Evolutionary conservation across 2,329 filamentous ascomycete species (phyloP).

Genomic region (Clonostachys rhizophaga): DNA sequence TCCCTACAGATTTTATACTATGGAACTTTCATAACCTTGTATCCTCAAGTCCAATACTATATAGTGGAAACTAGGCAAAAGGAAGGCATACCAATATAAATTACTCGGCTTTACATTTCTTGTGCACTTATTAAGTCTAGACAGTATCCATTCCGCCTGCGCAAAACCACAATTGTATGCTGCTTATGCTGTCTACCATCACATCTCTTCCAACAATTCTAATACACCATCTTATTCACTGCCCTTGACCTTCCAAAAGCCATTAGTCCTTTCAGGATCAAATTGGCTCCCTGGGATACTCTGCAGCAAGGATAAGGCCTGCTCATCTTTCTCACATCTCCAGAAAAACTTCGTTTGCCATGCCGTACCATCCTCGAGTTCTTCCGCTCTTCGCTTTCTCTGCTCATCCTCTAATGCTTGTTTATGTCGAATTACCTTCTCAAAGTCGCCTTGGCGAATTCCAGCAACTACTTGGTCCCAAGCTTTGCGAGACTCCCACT

Average conservation of each 20-base stretch:
- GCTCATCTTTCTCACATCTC: neutral
- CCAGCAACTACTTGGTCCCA: conserved; percentile 75
- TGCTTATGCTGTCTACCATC: too few species aligned
- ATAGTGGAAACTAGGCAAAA: too few species aligned
- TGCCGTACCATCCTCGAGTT: conserved; percentile 24
- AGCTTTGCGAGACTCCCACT: conserved; percentile 74
- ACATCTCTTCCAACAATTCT: too few species aligned
- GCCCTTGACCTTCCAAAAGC: conserved; percentile 1
- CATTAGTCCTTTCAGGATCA: neutral
- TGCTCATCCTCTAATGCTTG: conserved; percentile 78
- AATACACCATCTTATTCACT: neutral
- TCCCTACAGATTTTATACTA: too few species aligned
- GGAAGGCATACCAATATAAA: too few species aligned
- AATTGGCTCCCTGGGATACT: neutral
- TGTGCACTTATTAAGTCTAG: too few species aligned
- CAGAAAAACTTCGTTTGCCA: conserved; percentile 1
- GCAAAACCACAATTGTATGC: too few species aligned
- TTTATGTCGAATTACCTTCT: conserved; percentile 67
- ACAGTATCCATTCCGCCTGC: too few species aligned
- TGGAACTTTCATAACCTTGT: too few species aligned
- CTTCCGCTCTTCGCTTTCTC: conserved; percentile 65
- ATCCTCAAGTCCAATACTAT: too few species aligned
- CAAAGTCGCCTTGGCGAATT: conserved; percentile 71
- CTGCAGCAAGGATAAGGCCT: neutral
- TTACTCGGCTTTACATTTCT: too few species aligned